Evolutionary conservation across 768 basidiomycete species (phyloP).

Genomic region (Lyophyllum atratum): DNA sequence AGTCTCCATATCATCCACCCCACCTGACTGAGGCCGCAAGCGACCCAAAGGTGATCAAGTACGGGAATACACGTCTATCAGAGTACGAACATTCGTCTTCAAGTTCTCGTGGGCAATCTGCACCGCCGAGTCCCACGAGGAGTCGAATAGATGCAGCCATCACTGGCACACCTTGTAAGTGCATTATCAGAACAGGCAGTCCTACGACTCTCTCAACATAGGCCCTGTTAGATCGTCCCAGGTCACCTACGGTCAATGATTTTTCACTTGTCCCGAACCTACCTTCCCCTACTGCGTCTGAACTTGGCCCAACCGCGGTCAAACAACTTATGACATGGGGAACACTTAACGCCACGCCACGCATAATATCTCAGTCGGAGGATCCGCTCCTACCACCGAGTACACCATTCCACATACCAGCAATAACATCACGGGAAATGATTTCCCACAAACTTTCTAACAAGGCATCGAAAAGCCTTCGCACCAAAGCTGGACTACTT

Average conservation of each 20-base stretch:
- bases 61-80: constrained; percentile 79
- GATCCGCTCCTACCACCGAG: constrained; percentile 50
- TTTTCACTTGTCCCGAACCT: constrained; percentile 83
- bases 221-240: constrained; percentile 56
- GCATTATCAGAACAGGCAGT: not conserved
- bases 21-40: constrained; percentile 27
- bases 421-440: constrained; percentile 76
- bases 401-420: constrained; percentile 79
- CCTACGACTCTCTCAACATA: constrained; percentile 9
- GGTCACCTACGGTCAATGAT: constrained; percentile 51
- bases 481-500: constrained; percentile 71
- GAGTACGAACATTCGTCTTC: constrained; percentile 62
- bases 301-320: constrained; percentile 79
- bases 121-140: constrained; percentile 85
- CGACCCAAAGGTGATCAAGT: constrained; percentile 67
- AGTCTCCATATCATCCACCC: constrained; percentile 68
- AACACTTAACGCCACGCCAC: constrained; percentile 87
- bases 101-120: constrained; percentile 45
- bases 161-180: constrained; percentile 85
- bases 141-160: constrained; percentile 94
- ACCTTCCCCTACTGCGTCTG: constrained; percentile 83
- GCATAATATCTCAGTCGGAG: constrained; percentile 70
- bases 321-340: constrained; percentile 99
- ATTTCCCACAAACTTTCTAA: constrained; percentile 82
- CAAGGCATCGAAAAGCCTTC: constrained; percentile 79